These are phyloP conservation scores for Heterobasidion parviporum DNA, from an alignment of 1,284 basidiomycete genomes.

Conservation along the genomic window DNA sequence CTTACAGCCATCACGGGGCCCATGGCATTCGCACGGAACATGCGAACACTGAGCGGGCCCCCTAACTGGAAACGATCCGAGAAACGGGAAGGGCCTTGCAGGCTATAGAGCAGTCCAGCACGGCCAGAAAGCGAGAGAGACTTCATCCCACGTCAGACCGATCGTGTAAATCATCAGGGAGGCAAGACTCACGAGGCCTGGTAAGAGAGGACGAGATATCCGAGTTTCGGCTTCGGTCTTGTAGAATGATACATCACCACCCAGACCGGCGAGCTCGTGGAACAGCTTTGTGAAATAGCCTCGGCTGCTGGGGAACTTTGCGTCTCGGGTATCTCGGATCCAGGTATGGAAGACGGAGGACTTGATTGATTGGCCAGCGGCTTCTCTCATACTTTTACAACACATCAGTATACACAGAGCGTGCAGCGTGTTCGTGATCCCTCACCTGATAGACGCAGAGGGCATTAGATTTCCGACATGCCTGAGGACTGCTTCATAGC, in stretches of 20 bases:
- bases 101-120: slow-evolving; percentile 53
- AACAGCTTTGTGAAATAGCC: slow-evolving; percentile 58
- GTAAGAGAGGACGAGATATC: slow-evolving; percentile 48
- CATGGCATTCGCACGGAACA: slow-evolving; percentile 80
- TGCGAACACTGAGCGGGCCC: slow-evolving; percentile 84
- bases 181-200: slow-evolving; percentile 42
- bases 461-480: slow-evolving; percentile 67
- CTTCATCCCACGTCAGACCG: slow-evolving; percentile 25
- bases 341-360: slow-evolving; percentile 80
- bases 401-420: background rate
- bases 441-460: slow-evolving; percentile 72
- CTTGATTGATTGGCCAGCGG: slow-evolving; percentile 76
- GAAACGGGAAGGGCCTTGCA: slow-evolving; percentile 46
- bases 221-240: slow-evolving; percentile 68
- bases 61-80: slow-evolving; percentile 91
- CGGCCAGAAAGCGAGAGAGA: slow-evolving; percentile 57
- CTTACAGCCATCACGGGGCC: slow-evolving; percentile 75
- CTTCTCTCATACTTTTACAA: slow-evolving; percentile 63
- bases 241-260: slow-evolving; percentile 65
- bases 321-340: slow-evolving; percentile 75
- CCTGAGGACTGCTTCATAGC: slow-evolving; percentile 75
- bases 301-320: slow-evolving; percentile 53
- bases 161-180: background rate
- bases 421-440: background rate
- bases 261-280: slow-evolving; percentile 76